These are phyloP conservation scores for Rhizopus delemar DNA, from an alignment of 371 early-diverging fungal species.

Conservation along the genomic window DNA sequence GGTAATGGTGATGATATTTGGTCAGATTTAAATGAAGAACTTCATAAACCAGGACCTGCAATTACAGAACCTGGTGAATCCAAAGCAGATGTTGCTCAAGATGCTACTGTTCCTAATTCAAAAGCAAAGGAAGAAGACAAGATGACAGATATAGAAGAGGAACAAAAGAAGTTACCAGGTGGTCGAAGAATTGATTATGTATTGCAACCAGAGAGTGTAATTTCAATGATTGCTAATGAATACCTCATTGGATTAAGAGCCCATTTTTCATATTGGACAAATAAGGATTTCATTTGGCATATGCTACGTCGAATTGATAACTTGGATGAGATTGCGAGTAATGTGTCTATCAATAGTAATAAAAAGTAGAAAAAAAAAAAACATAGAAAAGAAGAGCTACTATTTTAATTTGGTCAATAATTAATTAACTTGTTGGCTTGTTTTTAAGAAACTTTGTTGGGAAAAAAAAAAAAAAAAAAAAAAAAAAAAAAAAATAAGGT, in stretches of 20 bases:
- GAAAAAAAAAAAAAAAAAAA: no score
- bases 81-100: constrained; percentile 35
- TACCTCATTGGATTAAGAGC: constrained; percentile 52
- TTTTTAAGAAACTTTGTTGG: no score
- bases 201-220: constrained; percentile 49
- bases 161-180: constrained; percentile 28
- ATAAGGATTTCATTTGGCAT: constrained; percentile 55
- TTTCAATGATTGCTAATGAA: constrained; percentile 57
- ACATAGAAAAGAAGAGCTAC: no score
- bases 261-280: constrained; percentile 58
- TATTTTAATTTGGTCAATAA: no score
- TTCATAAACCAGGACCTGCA: constrained; percentile 41
- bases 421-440: no score
- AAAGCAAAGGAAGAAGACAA: constrained; percentile 17
- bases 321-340: not conserved
- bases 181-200: constrained; percentile 46
- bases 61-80: constrained; percentile 38
- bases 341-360: no score
- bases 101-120: constrained; percentile 27
- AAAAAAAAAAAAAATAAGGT: no score
- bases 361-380: no score
- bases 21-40: constrained; percentile 35
- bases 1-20: constrained; percentile 19
- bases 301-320: constrained; percentile 44
- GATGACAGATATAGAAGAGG: constrained; percentile 3